A percentile compares a stretch with the other conserved stretches of the same genome.
Evolutionary conservation across 495 filamentous ascomycete genomes (phyloP).

Genomic region (Penicillium alfredii): DNA sequence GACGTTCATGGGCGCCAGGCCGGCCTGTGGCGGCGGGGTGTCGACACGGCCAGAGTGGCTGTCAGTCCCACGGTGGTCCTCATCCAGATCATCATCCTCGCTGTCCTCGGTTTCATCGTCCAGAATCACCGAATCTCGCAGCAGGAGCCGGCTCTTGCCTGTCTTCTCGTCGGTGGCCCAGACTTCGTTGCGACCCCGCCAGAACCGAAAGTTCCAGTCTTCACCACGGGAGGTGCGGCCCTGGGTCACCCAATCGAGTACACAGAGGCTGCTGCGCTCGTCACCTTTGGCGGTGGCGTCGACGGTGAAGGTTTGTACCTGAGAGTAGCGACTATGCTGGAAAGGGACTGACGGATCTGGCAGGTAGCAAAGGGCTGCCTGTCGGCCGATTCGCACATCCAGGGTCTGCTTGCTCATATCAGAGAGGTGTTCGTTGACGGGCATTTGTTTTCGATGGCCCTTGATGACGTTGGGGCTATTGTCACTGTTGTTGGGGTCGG

Average conservation of each 20-base stretch:
- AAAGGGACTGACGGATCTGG: conserved; percentile 94
- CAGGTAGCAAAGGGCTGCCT: conserved; percentile 76
- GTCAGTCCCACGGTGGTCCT: conserved; percentile 7
- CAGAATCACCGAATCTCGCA: conserved; percentile 77
- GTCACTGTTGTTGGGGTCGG: conserved; percentile 39
- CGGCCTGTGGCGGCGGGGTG: conserved; percentile 14
- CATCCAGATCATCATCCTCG: conserved; percentile 35
- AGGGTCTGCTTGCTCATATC: conserved; percentile 64
- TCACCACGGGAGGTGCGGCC: conserved; percentile 86
- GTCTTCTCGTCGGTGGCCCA: conserved; percentile 48
- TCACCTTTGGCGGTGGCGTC: conserved; percentile 43
- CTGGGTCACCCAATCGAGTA: conserved; percentile 89
- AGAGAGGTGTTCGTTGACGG: conserved; percentile 20
- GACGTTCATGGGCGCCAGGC: conserved; percentile 23
- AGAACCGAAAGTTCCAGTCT: conserved; percentile 72
- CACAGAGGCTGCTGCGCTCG: conserved; percentile 55
- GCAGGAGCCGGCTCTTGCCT: conserved; percentile 54
- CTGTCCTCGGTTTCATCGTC: conserved; percentile 41
- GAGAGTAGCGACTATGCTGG: conserved; percentile 69
- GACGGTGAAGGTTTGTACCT: conserved; percentile 70
- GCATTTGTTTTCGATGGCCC: conserved; percentile 23
- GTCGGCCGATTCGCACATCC: conserved; percentile 52
- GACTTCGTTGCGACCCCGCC: conserved; percentile 81
- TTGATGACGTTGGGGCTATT: conserved; percentile 22
- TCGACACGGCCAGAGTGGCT: conserved; percentile 13